These are phyloP conservation scores for Claviceps citrina DNA, from an alignment of 2,329 filamentous ascomycete species.

Conservation along the genomic window DNA sequence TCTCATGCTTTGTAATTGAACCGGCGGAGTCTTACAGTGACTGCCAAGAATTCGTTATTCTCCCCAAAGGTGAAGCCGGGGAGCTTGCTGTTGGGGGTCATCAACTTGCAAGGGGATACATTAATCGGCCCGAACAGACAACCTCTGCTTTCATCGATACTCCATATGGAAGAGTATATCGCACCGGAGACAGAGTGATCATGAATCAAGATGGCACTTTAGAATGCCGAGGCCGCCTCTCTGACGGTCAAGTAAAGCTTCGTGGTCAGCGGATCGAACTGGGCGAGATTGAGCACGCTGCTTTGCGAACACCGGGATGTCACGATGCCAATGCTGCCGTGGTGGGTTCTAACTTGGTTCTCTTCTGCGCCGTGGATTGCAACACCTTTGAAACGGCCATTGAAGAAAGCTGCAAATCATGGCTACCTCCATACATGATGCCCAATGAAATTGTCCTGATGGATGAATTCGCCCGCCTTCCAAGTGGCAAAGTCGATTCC, in stretches of 20 bases:
- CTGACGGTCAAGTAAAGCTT: slow-evolving; percentile 70
- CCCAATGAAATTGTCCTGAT: slow-evolving; percentile 56
- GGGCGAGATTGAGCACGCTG: slow-evolving; percentile 60
- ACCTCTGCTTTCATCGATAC: slow-evolving; percentile 53
- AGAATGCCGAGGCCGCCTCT: slow-evolving; percentile 72
- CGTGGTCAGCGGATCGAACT: slow-evolving; percentile 72
- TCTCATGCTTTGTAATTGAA: slow-evolving; percentile 58
- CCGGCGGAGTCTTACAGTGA: slow-evolving; percentile 18
- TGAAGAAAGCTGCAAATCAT: slow-evolving; percentile 46
- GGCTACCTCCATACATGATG: slow-evolving; percentile 74
- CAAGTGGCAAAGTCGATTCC: slow-evolving; percentile 73
- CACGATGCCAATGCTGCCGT: slow-evolving; percentile 53
- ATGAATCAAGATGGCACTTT: slow-evolving; percentile 52
- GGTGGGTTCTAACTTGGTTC: slow-evolving; percentile 51
- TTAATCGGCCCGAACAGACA: slow-evolving; percentile 69
- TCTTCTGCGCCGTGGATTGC: slow-evolving; percentile 49
- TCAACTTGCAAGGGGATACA: slow-evolving; percentile 66
- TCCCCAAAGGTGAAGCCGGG: slow-evolving; percentile 53
- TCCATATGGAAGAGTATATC: slow-evolving; percentile 56
- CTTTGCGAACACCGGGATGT: slow-evolving; percentile 44
- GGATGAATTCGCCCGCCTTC: slow-evolving; percentile 51
- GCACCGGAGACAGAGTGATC: slow-evolving; percentile 70
- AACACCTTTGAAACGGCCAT: slow-evolving; percentile 26
- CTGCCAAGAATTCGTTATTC: slow-evolving; percentile 28
- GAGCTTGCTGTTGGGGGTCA: slow-evolving; percentile 70